Conservation (phyloP, 805 yeast species). For the Helenozyma rhizophorensis region DNA sequence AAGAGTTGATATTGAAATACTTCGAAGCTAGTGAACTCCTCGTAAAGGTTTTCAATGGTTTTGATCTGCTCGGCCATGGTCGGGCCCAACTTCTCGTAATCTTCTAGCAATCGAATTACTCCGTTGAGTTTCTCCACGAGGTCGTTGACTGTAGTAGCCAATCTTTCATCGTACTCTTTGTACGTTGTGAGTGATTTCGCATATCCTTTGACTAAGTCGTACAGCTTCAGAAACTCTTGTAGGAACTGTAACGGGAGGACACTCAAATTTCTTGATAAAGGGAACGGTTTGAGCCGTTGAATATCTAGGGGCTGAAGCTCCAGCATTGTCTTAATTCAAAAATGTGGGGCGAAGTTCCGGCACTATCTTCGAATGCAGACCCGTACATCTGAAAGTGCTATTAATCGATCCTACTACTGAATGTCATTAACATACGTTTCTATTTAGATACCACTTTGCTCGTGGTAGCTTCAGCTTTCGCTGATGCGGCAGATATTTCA, state of each 20-base stretch:
- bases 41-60: conserved; percentile 22
- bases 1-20: conserved; percentile 36
- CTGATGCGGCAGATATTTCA: too few species aligned
- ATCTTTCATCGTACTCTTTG: conserved; percentile 17
- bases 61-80: conserved; percentile 22
- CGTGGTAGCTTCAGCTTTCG: too few species aligned
- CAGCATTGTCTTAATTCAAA: too few species aligned
- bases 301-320: conserved; percentile 2
- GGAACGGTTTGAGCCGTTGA: conserved; percentile 15
- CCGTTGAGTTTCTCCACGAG: conserved; percentile 17
- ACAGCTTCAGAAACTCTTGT: conserved; percentile 23
- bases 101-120: conserved; percentile 15
- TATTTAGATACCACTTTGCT: conserved; percentile 20
- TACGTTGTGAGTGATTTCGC: conserved; percentile 20
- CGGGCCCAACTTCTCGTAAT: conserved; percentile 14
- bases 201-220: conserved; percentile 25
- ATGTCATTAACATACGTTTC: not conserved
- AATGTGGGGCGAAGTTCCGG: too few species aligned
- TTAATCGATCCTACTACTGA: too few species aligned
- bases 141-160: conserved; percentile 15
- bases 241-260: conserved; percentile 25
- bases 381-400: too few species aligned
- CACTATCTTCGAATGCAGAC: too few species aligned
- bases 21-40: conserved; percentile 32
- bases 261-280: conserved; percentile 27